Conservation (phyloP, 441 rosid genomes). For the Omphalea diandra region DNA sequence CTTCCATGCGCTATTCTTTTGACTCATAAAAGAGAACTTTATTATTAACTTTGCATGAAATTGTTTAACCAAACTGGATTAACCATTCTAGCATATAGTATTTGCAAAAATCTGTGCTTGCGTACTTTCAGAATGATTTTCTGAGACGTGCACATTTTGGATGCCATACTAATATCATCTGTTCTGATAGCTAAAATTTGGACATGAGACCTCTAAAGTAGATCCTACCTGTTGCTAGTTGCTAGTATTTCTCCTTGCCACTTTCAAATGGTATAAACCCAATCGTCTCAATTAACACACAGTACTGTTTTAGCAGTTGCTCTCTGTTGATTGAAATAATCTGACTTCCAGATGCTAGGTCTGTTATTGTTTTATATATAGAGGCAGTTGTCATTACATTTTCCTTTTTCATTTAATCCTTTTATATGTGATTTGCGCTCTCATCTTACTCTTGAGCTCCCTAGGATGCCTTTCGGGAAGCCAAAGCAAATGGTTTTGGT, state of each 20-base stretch:
- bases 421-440: no score
- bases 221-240: not conserved
- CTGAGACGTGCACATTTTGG: not conserved
- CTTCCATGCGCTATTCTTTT: not conserved
- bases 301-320: not conserved
- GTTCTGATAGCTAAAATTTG: not conserved
- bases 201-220: not conserved
- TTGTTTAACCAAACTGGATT: constrained; percentile 1
- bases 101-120: not conserved
- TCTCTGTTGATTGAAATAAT: constrained; percentile 1
- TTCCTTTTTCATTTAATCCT: no score
- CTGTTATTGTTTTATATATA: constrained; percentile 3
- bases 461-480: constrained; percentile 85
- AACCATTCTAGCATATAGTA: not conserved
- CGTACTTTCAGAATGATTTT: not conserved
- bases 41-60: not conserved
- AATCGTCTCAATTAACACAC: constrained; percentile 1
- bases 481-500: constrained; percentile 77
- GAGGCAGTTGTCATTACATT: no score
- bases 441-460: constrained; percentile 7
- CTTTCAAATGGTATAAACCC: not conserved
- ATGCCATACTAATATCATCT: not conserved
- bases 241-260: not conserved
- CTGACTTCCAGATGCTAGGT: constrained; percentile 13
- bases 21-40: constrained; percentile 3